These are phyloP conservation scores for Trichoderma guizhouense DNA, from an alignment of 2,329 filamentous ascomycete genomes.

Conservation along the genomic window DNA sequence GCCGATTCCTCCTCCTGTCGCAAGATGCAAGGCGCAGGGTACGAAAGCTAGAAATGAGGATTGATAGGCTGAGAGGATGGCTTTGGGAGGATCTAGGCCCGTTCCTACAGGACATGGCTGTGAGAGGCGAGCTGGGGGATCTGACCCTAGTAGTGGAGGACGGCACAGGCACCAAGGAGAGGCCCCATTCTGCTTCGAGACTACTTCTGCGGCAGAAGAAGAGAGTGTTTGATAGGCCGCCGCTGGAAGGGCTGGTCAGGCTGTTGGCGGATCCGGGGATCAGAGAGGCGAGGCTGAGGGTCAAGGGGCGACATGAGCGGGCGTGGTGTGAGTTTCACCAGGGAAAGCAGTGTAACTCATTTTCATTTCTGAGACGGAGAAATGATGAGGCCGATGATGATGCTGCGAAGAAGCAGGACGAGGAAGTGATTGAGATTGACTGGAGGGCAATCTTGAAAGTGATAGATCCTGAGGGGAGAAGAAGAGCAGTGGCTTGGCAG, in stretches of 20 bases:
- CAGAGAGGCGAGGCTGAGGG: constrained; percentile 37
- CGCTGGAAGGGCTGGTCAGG: constrained; percentile 36
- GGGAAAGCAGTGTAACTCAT: constrained; percentile 15
- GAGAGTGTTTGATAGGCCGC: constrained; percentile 28
- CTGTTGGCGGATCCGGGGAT: constrained; percentile 46
- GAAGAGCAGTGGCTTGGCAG: constrained; percentile 21
- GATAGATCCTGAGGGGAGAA: constrained; percentile 30
- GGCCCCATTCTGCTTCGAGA: constrained; percentile 17
- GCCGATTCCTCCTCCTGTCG: constrained; percentile 24
- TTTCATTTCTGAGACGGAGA: background rate
- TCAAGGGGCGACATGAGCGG: constrained; percentile 35
- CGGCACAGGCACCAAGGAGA: background rate
- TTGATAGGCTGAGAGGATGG: constrained; percentile 33
- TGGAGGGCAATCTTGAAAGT: constrained; percentile 32
- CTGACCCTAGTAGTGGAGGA: constrained; percentile 20
- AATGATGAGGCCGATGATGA: background rate
- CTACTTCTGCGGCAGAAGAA: constrained; percentile 16
- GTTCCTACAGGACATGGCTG: constrained; percentile 32
- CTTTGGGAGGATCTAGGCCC: constrained; percentile 29
- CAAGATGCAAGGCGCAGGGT: constrained; percentile 27
- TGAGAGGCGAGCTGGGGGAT: constrained; percentile 30
- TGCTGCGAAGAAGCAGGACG: background rate
- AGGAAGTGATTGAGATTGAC: constrained; percentile 28
- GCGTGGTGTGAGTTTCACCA: constrained; percentile 44
- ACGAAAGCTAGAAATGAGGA: constrained; percentile 28